Evolutionary conservation across 495 filamentous ascomycete genomes (phyloP).

Genomic region (Penicillium arizonense): DNA sequence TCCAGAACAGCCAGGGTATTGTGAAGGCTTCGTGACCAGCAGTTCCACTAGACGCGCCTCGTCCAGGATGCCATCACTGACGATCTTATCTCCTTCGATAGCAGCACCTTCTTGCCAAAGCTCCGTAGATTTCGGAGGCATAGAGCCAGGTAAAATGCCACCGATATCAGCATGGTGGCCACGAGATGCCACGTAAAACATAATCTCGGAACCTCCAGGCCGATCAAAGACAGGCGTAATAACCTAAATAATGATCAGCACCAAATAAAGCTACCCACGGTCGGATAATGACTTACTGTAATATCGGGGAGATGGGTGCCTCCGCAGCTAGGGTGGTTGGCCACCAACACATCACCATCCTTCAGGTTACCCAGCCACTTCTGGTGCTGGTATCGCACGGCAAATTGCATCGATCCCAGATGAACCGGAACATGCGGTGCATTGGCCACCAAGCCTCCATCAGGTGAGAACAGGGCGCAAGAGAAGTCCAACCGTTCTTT

Average conservation of each 20-base stretch:
- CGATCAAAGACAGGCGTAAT: constrained; percentile 78
- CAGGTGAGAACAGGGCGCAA: constrained; percentile 88
- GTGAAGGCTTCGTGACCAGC: constrained; percentile 77
- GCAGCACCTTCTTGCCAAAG: constrained; percentile 93
- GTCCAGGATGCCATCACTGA: constrained; percentile 85
- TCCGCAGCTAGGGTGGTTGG: constrained; percentile 93
- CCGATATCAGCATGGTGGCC: constrained; percentile 98
- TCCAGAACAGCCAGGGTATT: constrained; percentile 84
- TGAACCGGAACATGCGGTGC: constrained; percentile 94
- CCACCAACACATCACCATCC: constrained; percentile 89
- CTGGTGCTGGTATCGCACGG: constrained; percentile 85
- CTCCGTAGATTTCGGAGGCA: constrained; percentile 93
- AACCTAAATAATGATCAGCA: constrained; percentile 34
- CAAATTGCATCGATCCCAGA: constrained; percentile 91
- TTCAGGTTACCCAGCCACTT: constrained; percentile 88
- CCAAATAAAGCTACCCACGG: not conserved
- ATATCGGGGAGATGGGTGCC: constrained; percentile 90
- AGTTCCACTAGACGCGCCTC: constrained; percentile 83
- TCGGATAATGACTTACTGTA: constrained; percentile 54
- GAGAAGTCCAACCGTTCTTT: constrained; percentile 97
- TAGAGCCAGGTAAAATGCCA: constrained; percentile 91
- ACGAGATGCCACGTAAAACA: constrained; percentile 95
- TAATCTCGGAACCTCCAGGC: constrained; percentile 71
- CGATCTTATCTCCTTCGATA: constrained; percentile 91
- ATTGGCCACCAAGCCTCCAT: constrained; percentile 92